Conservation (phyloP, 805 yeast genomes). For the Ogataea minuta region DNA sequence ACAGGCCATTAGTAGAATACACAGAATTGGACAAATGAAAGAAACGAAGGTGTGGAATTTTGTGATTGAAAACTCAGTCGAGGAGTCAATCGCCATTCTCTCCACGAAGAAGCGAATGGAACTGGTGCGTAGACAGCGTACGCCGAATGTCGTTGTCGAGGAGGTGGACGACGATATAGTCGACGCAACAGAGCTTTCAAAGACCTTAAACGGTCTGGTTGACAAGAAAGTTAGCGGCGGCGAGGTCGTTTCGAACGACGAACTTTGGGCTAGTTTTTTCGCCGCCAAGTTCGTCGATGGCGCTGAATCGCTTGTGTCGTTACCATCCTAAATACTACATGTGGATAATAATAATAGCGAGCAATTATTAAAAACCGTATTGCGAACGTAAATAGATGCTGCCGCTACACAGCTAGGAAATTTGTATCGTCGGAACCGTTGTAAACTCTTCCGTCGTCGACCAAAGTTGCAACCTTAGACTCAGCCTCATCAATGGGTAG, state of each 20-base stretch:
- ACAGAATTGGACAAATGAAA: slow-evolving; percentile 83
- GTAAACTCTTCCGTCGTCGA: slow-evolving; percentile 68
- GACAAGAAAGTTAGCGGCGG: slow-evolving; percentile 50
- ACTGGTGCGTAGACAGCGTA: slow-evolving; percentile 31
- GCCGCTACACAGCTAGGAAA: slow-evolving; percentile 48
- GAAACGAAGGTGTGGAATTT: slow-evolving; percentile 93
- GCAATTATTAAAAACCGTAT: slow-evolving; percentile 3
- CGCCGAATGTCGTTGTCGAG: slow-evolving; percentile 13
- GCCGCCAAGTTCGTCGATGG: slow-evolving; percentile 30
- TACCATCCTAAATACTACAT: not conserved
- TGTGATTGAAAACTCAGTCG: slow-evolving; percentile 79
- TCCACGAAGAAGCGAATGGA: slow-evolving; percentile 60
- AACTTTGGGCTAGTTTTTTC: slow-evolving; percentile 64
- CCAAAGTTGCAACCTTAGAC: slow-evolving; percentile 49
- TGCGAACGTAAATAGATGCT: slow-evolving; percentile 7
- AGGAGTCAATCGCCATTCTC: slow-evolving; percentile 76
- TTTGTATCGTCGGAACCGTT: slow-evolving; percentile 67
- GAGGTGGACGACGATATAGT: slow-evolving; percentile 39
- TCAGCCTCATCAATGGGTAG: slow-evolving; percentile 49
- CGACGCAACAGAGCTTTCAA: slow-evolving; percentile 55
- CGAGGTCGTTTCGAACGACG: slow-evolving; percentile 55
- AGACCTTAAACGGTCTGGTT: slow-evolving; percentile 48
- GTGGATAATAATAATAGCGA: slow-evolving; percentile 2
- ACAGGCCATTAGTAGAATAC: slow-evolving; percentile 90
- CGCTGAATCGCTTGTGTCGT: slow-evolving; percentile 11